Conservation (phyloP, 1,139 yeast species). For the Magnusiomyces ingens region DNA sequence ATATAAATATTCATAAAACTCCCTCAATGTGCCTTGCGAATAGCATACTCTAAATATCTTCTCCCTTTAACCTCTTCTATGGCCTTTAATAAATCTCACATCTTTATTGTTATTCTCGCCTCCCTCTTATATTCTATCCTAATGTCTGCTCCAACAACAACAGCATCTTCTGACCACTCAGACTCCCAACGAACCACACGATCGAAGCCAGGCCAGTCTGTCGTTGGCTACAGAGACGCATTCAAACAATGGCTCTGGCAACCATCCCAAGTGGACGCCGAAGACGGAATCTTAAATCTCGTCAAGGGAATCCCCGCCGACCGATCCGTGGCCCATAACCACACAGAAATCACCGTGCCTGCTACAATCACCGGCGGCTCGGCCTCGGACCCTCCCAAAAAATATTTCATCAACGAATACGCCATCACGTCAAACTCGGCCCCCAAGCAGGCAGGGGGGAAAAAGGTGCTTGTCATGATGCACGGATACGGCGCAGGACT, state of each 20-base stretch:
- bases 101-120: not conserved
- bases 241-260: slow-evolving; percentile 40
- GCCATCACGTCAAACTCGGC: slow-evolving; percentile 10
- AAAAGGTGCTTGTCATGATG: slow-evolving; percentile 50
- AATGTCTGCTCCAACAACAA: not conserved
- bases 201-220: slow-evolving; percentile 13
- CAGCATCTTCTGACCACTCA: not conserved
- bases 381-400: not conserved
- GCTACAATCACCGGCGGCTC: slow-evolving; percentile 2
- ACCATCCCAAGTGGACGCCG: slow-evolving; percentile 36
- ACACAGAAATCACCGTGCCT: slow-evolving; percentile 1
- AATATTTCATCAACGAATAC: not conserved
- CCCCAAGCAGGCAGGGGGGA: slow-evolving; percentile 10
- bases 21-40: not conserved
- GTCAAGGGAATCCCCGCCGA: slow-evolving; percentile 43
- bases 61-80: not conserved
- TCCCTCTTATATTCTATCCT: not conserved
- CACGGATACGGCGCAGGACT: slow-evolving; percentile 88
- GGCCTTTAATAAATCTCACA: not conserved
- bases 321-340: slow-evolving; percentile 36
- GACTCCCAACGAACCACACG: not conserved
- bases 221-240: slow-evolving; percentile 31
- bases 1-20: too few species aligned
- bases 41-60: not conserved
- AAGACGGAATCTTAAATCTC: slow-evolving; percentile 37